These are phyloP conservation scores for Xerocomellus amylosporus DNA, from an alignment of 768 basidiomycete genomes.

Conservation along the genomic window DNA sequence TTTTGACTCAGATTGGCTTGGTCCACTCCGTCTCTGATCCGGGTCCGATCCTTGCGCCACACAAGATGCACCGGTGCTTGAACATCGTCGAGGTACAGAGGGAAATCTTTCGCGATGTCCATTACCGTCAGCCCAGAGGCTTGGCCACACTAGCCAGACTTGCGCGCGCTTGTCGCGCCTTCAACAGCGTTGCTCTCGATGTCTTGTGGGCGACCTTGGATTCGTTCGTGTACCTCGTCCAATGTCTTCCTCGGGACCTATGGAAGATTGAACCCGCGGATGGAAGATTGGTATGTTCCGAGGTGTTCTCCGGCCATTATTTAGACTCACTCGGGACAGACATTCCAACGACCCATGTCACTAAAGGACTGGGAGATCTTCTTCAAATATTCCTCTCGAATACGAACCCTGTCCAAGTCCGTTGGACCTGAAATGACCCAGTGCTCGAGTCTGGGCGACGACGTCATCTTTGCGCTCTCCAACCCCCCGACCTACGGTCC, in stretches of 20 bases:
- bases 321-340: conserved; percentile 16
- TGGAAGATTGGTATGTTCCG: conserved; percentile 13
- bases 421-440: neutral
- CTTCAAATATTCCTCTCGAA: conserved; percentile 24
- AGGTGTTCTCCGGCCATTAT: neutral
- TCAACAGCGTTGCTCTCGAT: conserved; percentile 24
- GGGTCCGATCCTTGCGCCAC: neutral
- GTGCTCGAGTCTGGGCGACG: conserved; percentile 13
- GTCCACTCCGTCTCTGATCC: neutral
- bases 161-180: conserved; percentile 27
- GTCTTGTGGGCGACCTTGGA: conserved; percentile 22
- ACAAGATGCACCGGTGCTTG: conserved; percentile 26
- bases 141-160: conserved; percentile 16
- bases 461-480: conserved; percentile 26
- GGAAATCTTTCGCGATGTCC: conserved; percentile 20
- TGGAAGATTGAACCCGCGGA: conserved; percentile 17
- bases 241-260: conserved; percentile 28
- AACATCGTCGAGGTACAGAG: conserved; percentile 28
- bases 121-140: neutral
- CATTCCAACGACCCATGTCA: conserved; percentile 25
- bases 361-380: conserved; percentile 29
- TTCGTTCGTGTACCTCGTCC: conserved; percentile 22
- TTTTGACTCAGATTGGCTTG: neutral
- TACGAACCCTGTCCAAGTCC: conserved; percentile 13
- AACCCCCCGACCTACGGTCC: conserved; percentile 20